These are phyloP conservation scores for Mycena floridula DNA, from an alignment of 768 basidiomycete species.

Conservation along the genomic window DNA sequence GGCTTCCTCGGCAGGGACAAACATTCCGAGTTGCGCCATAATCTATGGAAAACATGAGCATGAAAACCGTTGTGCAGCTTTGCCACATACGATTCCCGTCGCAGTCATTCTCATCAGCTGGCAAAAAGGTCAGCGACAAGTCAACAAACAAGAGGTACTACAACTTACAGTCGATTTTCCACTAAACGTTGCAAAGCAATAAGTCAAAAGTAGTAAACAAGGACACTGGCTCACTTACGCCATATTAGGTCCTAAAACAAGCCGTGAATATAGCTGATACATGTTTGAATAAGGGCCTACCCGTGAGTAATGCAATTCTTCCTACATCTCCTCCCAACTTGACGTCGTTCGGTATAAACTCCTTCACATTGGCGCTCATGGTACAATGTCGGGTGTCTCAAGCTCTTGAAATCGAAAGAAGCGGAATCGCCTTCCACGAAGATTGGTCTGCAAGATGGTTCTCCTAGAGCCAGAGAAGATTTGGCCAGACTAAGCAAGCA, in stretches of 20 bases:
- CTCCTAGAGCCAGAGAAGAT: conserved; percentile 82
- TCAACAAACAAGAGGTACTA: background rate
- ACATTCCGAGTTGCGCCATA: conserved; percentile 95
- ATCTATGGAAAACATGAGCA: conserved; percentile 36
- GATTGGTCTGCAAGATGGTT: conserved; percentile 89
- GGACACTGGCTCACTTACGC: conserved; percentile 46
- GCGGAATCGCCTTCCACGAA: conserved; percentile 79
- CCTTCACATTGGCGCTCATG: conserved; percentile 50
- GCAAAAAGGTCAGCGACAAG: conserved; percentile 4
- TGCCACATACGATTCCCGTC: conserved; percentile 65
- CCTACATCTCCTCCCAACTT: conserved; percentile 73
- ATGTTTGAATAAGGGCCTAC: conserved; percentile 28
- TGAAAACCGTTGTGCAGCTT: background rate
- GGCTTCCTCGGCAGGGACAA: conserved; percentile 81
- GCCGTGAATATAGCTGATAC: background rate
- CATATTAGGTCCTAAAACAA: conserved; percentile 73
- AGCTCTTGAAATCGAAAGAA: conserved; percentile 79
- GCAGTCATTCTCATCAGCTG: conserved; percentile 95
- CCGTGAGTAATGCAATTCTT: conserved; percentile 82
- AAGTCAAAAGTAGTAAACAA: background rate
- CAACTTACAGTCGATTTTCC: conserved; percentile 68
- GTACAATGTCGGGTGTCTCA: conserved; percentile 87
- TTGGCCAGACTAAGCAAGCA: conserved; percentile 91
- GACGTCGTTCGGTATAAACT: conserved; percentile 93
- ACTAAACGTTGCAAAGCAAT: conserved; percentile 28